Conservation (phyloP, 2,329 filamentous ascomycete species). For the Cercospora sesami region DNA sequence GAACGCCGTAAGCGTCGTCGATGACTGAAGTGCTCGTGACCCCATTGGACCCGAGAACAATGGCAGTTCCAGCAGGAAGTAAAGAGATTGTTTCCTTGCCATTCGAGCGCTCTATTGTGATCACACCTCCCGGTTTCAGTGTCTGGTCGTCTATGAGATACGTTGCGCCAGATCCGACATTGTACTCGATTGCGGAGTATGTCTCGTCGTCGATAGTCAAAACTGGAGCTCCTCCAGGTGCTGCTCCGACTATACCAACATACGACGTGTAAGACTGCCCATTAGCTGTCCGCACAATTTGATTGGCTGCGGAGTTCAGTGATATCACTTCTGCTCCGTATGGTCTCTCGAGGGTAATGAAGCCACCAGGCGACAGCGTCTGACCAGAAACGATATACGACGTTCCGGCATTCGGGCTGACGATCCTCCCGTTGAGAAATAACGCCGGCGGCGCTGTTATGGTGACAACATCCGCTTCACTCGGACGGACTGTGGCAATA, state of each 20-base stretch:
- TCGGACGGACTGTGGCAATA: conserved; percentile 8
- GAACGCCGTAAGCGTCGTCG: conserved; percentile 29
- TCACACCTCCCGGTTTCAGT: conserved; percentile 41
- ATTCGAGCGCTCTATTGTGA: conserved; percentile 28
- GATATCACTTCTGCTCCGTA: conserved; percentile 35
- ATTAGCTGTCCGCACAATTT: conserved; percentile 25
- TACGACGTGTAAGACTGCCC: conserved; percentile 30
- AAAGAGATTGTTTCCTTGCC: conserved; percentile 39
- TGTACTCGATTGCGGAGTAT: conserved; percentile 33
- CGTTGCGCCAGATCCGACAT: conserved; percentile 34
- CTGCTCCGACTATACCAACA: conserved; percentile 24
- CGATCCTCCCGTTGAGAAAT: conserved; percentile 33
- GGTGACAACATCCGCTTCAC: conserved; percentile 17
- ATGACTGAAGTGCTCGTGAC: conserved; percentile 33
- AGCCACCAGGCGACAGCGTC: conserved; percentile 32
- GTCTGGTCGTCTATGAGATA: conserved; percentile 42
- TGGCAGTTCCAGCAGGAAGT: conserved; percentile 37
- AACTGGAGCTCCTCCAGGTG: conserved; percentile 27
- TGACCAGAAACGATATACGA: conserved; percentile 34
- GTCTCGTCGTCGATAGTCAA: conserved; percentile 33
- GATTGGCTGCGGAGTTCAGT: conserved; percentile 37
- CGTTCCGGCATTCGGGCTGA: conserved; percentile 31
- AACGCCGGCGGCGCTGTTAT: conserved; percentile 37
- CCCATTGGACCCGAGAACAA: conserved; percentile 22
- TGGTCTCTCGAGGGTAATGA: conserved; percentile 29